phyloP scores from a whole-genome alignment of 108 stramenopile species.

The Conticribra guillardii region DNA sequence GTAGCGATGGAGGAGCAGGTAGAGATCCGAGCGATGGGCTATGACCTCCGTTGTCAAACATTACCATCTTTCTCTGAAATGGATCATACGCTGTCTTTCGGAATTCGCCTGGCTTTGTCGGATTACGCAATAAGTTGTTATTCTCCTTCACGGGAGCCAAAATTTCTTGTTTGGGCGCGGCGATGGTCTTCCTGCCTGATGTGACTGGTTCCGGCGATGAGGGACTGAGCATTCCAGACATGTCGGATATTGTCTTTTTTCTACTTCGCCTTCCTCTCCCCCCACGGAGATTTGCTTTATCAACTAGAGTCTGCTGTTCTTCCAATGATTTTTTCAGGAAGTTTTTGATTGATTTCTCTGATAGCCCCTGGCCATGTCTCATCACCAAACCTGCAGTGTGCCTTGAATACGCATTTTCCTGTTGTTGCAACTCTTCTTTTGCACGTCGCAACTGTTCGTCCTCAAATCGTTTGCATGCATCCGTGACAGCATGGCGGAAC shows the following conservation, averaged over 20 bases:
- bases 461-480: constrained; percentile 87
- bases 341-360: constrained; percentile 67
- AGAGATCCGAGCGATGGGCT: too few species aligned
- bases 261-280: constrained; percentile 73
- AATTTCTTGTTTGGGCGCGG: not conserved
- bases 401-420: constrained; percentile 44
- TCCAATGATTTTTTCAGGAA: constrained; percentile 64
- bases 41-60: not conserved
- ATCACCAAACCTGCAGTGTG: constrained; percentile 80
- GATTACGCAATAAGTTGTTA: constrained; percentile 45
- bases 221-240: constrained; percentile 70
- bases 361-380: constrained; percentile 77
- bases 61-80: constrained; percentile 17
- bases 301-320: constrained; percentile 68
- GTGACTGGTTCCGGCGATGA: constrained; percentile 2
- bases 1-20: too few species aligned
- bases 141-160: constrained; percentile 41
- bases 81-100: constrained; percentile 51
- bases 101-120: constrained; percentile 48
- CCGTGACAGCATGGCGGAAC: constrained; percentile 82
- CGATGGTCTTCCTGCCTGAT: not conserved
- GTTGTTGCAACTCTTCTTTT: constrained; percentile 59
- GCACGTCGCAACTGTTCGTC: constrained; percentile 79
- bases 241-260: constrained; percentile 85
- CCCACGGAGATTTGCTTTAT: constrained; percentile 72